These are phyloP conservation scores for Fomitopsis pinicola DNA, from an alignment of 1,284 basidiomycete genomes.

Conservation along the genomic window DNA sequence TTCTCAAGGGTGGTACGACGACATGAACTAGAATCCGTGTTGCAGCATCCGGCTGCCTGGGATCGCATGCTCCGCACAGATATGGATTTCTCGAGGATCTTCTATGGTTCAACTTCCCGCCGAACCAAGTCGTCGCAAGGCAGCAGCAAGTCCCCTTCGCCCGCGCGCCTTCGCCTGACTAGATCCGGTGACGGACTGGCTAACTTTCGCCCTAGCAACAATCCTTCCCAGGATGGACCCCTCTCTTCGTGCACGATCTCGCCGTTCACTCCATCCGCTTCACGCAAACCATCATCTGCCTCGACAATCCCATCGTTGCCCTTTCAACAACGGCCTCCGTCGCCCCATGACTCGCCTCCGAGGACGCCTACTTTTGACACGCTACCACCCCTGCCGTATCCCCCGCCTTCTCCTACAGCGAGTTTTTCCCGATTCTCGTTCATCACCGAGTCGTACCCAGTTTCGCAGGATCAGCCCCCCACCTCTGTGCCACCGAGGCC, in stretches of 20 bases:
- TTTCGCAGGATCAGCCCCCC: not conserved
- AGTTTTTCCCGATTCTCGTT: slow-evolving; percentile 1
- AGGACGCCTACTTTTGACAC: slow-evolving; percentile 8
- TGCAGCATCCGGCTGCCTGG: slow-evolving; percentile 47
- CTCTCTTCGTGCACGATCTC: slow-evolving; percentile 8
- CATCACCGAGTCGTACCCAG: not conserved
- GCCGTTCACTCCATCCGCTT: slow-evolving; percentile 7
- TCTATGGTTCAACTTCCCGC: slow-evolving; percentile 15
- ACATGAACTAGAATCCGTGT: slow-evolving; percentile 56
- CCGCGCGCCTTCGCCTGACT: slow-evolving; percentile 11
- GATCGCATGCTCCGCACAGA: slow-evolving; percentile 27
- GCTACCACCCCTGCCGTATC: slow-evolving; percentile 17
- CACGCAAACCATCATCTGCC: slow-evolving; percentile 5
- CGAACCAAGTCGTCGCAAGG: slow-evolving; percentile 22
- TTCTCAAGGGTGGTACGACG: slow-evolving; percentile 57
- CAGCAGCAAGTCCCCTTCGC: slow-evolving; percentile 14
- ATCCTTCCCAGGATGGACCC: slow-evolving; percentile 8
- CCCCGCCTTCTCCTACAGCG: not conserved
- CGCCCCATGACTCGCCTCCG: slow-evolving; percentile 12
- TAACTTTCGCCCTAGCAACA: slow-evolving; percentile 8
- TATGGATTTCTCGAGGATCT: slow-evolving; percentile 17
- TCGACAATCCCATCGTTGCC: slow-evolving; percentile 15
- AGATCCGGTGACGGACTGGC: slow-evolving; percentile 7
- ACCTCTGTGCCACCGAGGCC: not conserved
- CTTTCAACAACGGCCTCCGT: slow-evolving; percentile 10